These are phyloP conservation scores for Arthromyces matolae DNA, from an alignment of 768 basidiomycete species.

Conservation along the genomic window DNA sequence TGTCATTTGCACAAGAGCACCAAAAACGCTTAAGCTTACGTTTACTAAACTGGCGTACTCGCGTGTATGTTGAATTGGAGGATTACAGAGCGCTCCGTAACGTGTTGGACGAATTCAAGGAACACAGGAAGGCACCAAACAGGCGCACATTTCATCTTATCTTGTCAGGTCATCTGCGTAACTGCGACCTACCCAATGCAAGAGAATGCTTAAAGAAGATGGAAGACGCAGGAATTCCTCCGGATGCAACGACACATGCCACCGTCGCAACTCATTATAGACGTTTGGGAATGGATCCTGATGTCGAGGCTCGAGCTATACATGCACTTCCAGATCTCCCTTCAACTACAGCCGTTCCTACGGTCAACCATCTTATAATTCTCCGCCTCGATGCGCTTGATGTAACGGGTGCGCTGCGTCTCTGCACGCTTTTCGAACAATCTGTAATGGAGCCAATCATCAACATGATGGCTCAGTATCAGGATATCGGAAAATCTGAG, in stretches of 20 bases:
- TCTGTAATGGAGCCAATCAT: slow-evolving; percentile 20
- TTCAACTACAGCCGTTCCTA: slow-evolving; percentile 38
- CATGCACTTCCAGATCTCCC: slow-evolving; percentile 41
- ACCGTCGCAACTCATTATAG: slow-evolving; percentile 57
- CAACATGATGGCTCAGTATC: slow-evolving; percentile 14
- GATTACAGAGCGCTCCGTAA: slow-evolving; percentile 42
- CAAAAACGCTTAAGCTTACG: slow-evolving; percentile 47
- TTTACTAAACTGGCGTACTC: slow-evolving; percentile 68
- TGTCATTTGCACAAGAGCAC: slow-evolving; percentile 46
- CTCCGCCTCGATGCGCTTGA: slow-evolving; percentile 56
- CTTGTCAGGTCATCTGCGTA: slow-evolving; percentile 64
- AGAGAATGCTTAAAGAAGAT: slow-evolving; percentile 52
- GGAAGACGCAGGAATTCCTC: slow-evolving; percentile 49
- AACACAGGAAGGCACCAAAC: slow-evolving; percentile 42
- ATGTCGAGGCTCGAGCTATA: slow-evolving; percentile 52
- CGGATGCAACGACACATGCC: slow-evolving; percentile 57
- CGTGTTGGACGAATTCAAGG: slow-evolving; percentile 49
- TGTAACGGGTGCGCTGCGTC: slow-evolving; percentile 38
- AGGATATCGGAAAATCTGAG: not conserved
- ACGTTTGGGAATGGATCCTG: slow-evolving; percentile 51
- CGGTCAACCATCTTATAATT: slow-evolving; percentile 70
- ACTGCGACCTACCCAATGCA: slow-evolving; percentile 57
- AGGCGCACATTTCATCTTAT: slow-evolving; percentile 68
- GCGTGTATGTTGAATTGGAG: slow-evolving; percentile 54
- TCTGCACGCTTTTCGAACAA: slow-evolving; percentile 47